Evolutionary conservation across 352 stramenopile genomes (phyloP).

Genomic region (Pythium aristosporum): DNA sequence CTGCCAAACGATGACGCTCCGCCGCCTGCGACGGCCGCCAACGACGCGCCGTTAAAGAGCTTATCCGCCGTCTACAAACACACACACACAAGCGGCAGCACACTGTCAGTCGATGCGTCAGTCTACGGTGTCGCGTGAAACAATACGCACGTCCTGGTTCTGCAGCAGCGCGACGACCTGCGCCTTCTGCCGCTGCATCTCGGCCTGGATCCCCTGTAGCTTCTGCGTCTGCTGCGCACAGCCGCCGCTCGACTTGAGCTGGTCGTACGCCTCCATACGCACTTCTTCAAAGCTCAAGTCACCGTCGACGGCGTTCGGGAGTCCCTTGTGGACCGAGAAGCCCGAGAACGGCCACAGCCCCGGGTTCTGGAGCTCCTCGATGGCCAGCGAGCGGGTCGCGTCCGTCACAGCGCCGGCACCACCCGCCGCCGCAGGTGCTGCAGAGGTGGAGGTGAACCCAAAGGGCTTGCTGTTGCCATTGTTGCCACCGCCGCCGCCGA

Average conservation of each 20-base stretch:
- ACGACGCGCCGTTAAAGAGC: constrained; percentile 51
- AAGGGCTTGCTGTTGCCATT: constrained; percentile 5
- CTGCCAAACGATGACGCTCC: constrained; percentile 29
- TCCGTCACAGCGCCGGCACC: constrained; percentile 40
- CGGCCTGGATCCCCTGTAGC: constrained; percentile 36
- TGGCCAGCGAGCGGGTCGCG: constrained; percentile 37
- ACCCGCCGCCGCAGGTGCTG: background rate
- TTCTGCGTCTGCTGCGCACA: constrained; percentile 40
- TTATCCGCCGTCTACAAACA: constrained; percentile 37
- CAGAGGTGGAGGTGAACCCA: background rate
- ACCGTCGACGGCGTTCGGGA: constrained; percentile 53
- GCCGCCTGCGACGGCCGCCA: constrained; percentile 23
- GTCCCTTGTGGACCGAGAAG: constrained; percentile 59
- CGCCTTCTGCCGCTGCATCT: constrained; percentile 56
- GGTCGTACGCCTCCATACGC: constrained; percentile 58
- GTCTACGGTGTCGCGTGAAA: background rate
- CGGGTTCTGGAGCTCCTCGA: constrained; percentile 59
- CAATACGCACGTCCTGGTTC: constrained; percentile 28
- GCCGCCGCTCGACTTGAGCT: constrained; percentile 48
- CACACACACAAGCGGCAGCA: background rate
- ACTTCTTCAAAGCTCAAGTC: constrained; percentile 67
- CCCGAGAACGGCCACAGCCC: constrained; percentile 65
- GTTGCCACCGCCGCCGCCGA: constrained; percentile 1
- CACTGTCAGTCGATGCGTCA: background rate
- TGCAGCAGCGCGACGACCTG: constrained; percentile 46